Base-by-base conservation (phyloP, 495 filamentous ascomycete species). In the Trichoderma erinaceum region DNA sequence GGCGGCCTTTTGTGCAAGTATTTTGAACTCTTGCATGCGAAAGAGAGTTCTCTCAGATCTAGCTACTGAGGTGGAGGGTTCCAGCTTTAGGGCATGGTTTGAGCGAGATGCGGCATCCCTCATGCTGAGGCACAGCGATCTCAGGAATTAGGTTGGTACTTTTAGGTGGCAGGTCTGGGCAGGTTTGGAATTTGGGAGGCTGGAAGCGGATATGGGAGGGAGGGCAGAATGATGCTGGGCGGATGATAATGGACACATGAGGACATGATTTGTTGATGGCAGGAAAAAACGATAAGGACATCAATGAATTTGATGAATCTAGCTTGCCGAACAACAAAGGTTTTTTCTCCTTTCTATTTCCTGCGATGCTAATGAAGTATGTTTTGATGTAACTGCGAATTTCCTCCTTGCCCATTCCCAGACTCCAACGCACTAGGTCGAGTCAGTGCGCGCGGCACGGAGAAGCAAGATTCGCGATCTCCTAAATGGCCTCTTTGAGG, bases 241-340 rank as follows among this genome's bases (percentile, higher is more conserved):
- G 56, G 56, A 61, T 61, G 56, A 61, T 61, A 61, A 61, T 61
- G 56, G 56, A 32, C 56, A 61, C 56, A 61, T 61, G 56, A 61
- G 56, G 56, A 25, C 56, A 61, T 32, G 56, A 61, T 61, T 48
- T 61, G 56, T 61, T 61, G 56, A 61, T 32, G 56, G 56, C 23
- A 25, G 56, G 7, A 61, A 27, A 29, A 29, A 32, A 32, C 35
- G 35, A 61, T 15, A 2, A 61, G 12, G 56, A 61, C 56, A 61
- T 61, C 56, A 61, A 32, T 61, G 25, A 27, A 32, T 32, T 25
- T 61, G 56, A 61, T 32, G 56, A 61, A 29, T 32, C 56, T 61
- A 29, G 56, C 56, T 61, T 61, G 56, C 56, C 56, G 27, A 61
- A 11, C 18, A 56, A 56, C 50, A 48, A 13, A 48, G 13, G 10